Evolutionary conservation across 2,329 filamentous ascomycete genomes (phyloP), one percentile per base, ranked within the genome.

Genomic region (Emericellopsis cladophorae): DNA sequence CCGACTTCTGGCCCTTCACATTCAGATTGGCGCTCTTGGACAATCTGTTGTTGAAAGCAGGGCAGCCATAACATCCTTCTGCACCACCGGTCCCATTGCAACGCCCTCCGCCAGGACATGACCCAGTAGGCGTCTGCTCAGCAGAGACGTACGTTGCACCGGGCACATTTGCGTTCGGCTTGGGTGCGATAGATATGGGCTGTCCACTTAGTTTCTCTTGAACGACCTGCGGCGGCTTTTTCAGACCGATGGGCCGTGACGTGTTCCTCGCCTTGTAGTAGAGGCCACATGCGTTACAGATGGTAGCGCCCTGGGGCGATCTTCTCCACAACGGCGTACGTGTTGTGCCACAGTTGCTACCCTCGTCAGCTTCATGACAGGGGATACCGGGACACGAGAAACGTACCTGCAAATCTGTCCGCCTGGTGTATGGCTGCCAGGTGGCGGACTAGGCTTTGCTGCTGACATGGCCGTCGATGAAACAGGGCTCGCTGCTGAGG

Each of bases 51-150:
- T 98, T 98, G 68, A 86, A 98, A 2, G 92, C 92, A 31, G 92
- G 92, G 55, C 92, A 98, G 11, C 92, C 92, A 57, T 86, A 88
- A 59, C 92, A 98, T 16, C 88, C 90, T 56, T 94, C 86, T 26
- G 92, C 88, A 40, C 92, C 92, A 36, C 92, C 92, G 18, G 92
- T 96, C 37, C 92, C 92, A 58, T 98, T 96, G 59, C 92, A 98
- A 44, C 83, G 83, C 32, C 92, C 92, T 46, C 90, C 90, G 31
- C 92, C 92, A 12, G 92, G 92, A 59, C 92, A 98, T 11, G 89
- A 93, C n/a, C 92, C 92, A 35, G 78, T 75, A 5, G 79, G 68
- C 36, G 75, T 80, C 49, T 84, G 79, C 53, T 88, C 84, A 5
- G 82, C 82, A 16, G 84, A 72, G 39, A 92, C 82, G 54, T 89